These are phyloP conservation scores for Pelargonium citronellum DNA, from an alignment of 441 rosid genomes.

Conservation along the genomic window DNA sequence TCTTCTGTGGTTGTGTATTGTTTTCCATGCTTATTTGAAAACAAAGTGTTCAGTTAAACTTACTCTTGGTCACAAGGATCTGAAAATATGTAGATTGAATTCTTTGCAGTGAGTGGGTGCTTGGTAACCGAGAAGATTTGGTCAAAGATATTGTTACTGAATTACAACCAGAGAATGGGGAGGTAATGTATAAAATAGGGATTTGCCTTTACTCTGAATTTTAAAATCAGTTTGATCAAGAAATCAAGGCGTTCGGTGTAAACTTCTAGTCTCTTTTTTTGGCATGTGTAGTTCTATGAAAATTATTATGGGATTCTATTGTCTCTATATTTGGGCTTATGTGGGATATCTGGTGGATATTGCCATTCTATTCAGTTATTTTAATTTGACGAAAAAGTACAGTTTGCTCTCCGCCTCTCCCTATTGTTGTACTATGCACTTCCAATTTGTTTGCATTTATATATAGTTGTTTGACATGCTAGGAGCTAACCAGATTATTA, in stretches of 20 bases:
- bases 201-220: constrained; percentile 12
- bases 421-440: no score
- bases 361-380: not conserved
- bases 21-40: not conserved
- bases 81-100: not conserved
- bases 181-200: constrained; percentile 46
- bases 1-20: not conserved
- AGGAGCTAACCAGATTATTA: no score
- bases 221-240: not conserved
- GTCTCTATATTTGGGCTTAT: not conserved
- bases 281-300: not conserved
- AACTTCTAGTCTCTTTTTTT: not conserved
- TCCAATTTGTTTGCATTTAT: no score
- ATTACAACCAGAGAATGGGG: constrained; percentile 64
- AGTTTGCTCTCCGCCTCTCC: no score
- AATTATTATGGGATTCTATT: not conserved
- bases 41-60: not conserved
- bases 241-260: not conserved
- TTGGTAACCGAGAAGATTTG: constrained; percentile 91
- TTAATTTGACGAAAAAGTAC: no score
- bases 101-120: constrained; percentile 85
- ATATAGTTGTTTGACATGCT: no score
- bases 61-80: constrained; percentile 10
- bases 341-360: not conserved
- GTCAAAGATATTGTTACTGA: constrained; percentile 73